Percentiles rank a stretch among this genome's conserved stretches.
Conservation (phyloP, 2,329 filamentous ascomycete genomes). For the Aspergillus sp. region DNA sequence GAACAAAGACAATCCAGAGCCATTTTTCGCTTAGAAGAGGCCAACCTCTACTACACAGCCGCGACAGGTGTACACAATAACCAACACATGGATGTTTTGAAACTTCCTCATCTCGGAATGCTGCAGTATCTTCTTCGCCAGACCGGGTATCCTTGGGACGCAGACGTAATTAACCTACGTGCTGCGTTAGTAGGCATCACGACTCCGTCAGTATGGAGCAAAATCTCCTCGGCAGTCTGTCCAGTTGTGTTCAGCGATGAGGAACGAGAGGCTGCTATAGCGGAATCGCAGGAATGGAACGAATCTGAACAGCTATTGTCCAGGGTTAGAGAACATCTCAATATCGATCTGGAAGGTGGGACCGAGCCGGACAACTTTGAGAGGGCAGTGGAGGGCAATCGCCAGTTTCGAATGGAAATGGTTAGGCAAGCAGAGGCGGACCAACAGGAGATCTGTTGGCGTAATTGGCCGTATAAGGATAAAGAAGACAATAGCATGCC, state of each 20-base stretch:
- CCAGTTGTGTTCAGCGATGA: slow-evolving; percentile 22
- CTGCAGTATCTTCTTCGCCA: slow-evolving; percentile 27
- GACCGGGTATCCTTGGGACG: slow-evolving; percentile 29
- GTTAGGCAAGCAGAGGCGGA: slow-evolving; percentile 19
- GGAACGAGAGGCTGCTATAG: slow-evolving; percentile 21
- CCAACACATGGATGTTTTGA: slow-evolving; percentile 20
- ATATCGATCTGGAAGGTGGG: slow-evolving; percentile 26
- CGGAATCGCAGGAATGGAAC: slow-evolving; percentile 26
- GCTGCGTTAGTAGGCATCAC: slow-evolving; percentile 26
- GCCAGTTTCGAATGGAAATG: slow-evolving; percentile 24
- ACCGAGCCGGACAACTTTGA: slow-evolving; percentile 28
- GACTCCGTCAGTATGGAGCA: slow-evolving; percentile 30
- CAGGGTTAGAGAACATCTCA: slow-evolving; percentile 19
- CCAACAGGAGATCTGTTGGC: slow-evolving; percentile 24
- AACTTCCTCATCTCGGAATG: slow-evolving; percentile 23
- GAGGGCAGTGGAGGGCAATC: slow-evolving; percentile 19
- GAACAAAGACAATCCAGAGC: slow-evolving; percentile 21
- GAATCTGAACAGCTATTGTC: slow-evolving; percentile 25
- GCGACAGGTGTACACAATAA: slow-evolving; percentile 27
- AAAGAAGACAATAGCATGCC: slow-evolving; percentile 19
- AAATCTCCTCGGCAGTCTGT: slow-evolving; percentile 34
- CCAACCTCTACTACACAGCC: slow-evolving; percentile 32
- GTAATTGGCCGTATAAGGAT: slow-evolving; percentile 30
- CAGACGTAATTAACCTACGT: slow-evolving; percentile 28
- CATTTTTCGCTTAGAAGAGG: slow-evolving; percentile 23